phyloP scores from a whole-genome alignment of 2,329 filamentous ascomycete genomes.

The Arthroderma sp. region DNA sequence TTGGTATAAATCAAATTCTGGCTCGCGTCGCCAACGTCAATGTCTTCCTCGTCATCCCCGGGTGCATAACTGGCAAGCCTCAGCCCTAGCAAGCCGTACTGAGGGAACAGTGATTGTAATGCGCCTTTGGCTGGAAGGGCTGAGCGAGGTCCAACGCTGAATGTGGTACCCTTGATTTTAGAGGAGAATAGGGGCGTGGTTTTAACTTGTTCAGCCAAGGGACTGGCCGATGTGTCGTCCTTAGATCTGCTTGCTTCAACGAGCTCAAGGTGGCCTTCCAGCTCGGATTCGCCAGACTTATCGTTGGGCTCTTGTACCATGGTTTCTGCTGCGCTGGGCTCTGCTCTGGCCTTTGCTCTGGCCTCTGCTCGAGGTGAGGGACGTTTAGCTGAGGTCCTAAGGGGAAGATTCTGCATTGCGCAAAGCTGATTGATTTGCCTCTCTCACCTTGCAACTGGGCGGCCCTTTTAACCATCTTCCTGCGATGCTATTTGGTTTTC shows the following conservation, averaged over 20 bases:
- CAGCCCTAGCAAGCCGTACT: slow-evolving; percentile 20
- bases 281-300: background rate
- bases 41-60: slow-evolving; percentile 5
- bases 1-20: slow-evolving; percentile 32
- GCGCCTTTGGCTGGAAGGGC: background rate
- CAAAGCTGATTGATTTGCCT: background rate
- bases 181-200: slow-evolving; percentile 15
- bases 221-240: slow-evolving; percentile 6
- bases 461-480: background rate
- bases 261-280: slow-evolving; percentile 7
- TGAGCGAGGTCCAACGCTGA: background rate
- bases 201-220: slow-evolving; percentile 12
- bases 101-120: slow-evolving; percentile 11
- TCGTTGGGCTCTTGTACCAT: background rate
- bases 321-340: background rate
- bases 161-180: background rate
- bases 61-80: slow-evolving; percentile 13
- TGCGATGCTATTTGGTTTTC: background rate
- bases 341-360: background rate
- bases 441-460: background rate
- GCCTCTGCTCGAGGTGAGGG: background rate
- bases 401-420: background rate
- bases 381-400: background rate
- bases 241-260: slow-evolving; percentile 9
- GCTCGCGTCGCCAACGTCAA: slow-evolving; percentile 1